Evolutionary conservation across 2,329 filamentous ascomycete genomes (phyloP).

Genomic region (Sarocladium strictum): DNA sequence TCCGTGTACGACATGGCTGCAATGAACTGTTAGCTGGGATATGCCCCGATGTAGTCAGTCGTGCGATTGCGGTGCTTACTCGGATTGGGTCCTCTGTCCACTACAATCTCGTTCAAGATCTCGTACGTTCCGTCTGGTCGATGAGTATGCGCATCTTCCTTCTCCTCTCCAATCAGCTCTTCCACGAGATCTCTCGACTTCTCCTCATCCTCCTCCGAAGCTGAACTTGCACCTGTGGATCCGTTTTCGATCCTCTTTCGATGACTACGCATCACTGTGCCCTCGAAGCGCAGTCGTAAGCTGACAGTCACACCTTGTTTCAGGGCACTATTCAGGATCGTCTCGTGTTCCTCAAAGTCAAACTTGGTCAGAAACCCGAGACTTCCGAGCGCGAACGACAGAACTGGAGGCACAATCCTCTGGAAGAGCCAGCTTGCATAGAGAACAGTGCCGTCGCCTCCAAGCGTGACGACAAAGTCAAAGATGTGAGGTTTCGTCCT

Average conservation of each 20-base stretch:
- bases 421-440: conserved; percentile 98
- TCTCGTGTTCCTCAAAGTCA: conserved; percentile 71
- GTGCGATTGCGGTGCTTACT: conserved; percentile 51
- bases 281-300: conserved; percentile 83
- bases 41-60: background rate
- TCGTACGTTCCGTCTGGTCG: conserved; percentile 77
- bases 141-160: conserved; percentile 79
- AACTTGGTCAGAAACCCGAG: conserved; percentile 96
- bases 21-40: background rate
- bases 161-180: conserved; percentile 81
- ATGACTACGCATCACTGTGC: conserved; percentile 81
- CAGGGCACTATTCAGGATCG: conserved; percentile 67
- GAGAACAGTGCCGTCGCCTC: conserved; percentile 93
- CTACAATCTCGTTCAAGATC: conserved; percentile 94
- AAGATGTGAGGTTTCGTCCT: conserved; percentile 75
- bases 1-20: conserved; percentile 86
- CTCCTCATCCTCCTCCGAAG: conserved; percentile 27
- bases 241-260: conserved; percentile 40
- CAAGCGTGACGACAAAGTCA: conserved; percentile 87
- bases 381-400: conserved; percentile 87
- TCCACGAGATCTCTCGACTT: conserved; percentile 69
- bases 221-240: conserved; percentile 12
- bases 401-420: conserved; percentile 83
- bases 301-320: conserved; percentile 82
- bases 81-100: conserved; percentile 88